Evolutionary conservation across 495 filamentous ascomycete genomes (phyloP), one percentile per base, ranked within the genome.

Genomic region (Xylaria nigripes): DNA sequence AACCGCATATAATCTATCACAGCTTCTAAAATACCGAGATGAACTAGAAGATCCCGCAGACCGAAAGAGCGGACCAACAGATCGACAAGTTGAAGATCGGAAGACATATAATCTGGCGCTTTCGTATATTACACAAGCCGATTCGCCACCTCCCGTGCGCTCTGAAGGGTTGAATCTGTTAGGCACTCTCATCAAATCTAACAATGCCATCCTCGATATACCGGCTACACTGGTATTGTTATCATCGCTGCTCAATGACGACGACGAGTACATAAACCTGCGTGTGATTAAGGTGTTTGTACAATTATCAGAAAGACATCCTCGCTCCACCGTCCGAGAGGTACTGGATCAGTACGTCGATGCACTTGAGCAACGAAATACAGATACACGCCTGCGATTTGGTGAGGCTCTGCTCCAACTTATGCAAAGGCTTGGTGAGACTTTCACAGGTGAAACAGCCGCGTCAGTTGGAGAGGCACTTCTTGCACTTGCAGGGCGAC

Each of bases 141-240:
- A 89, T 50, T 79, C 84, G 0, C 81, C 88, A 0, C 80, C 88
- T 6, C 89, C 89, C 0, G 83, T 91, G 9, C 81, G 87, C 25
- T 84, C 81, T 5, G 86, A 93, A 64, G 89, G 87, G 9, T 80
- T 95, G 32, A 82, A 84, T 19, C 76, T 89, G 1, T 69, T 94
- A 15, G 80, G 81, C 0, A 71, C 72, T 27, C 69, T 95, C 16
- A 81, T 93, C 58, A 70, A 73, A 25, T 72, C 77, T 16, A 64
- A 73, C 16, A 86, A 78, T 9, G 77, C 87, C 0, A 72, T 87
- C 13, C 72, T 92, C 45, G 86, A 93, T 62, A 81, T 90, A 19
- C 81, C 81, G 0, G 77, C 81, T 15, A 84, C 85, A 1, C 64
- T 86, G 2, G 76, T 83, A 1, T 76, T 91, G 0, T 73, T 90